Percentiles rank a stretch among this genome's conserved stretches.
Evolutionary conservation across 176 grass and related monocot species (phyloP).

Genomic region (Calamus simplicifolius): DNA sequence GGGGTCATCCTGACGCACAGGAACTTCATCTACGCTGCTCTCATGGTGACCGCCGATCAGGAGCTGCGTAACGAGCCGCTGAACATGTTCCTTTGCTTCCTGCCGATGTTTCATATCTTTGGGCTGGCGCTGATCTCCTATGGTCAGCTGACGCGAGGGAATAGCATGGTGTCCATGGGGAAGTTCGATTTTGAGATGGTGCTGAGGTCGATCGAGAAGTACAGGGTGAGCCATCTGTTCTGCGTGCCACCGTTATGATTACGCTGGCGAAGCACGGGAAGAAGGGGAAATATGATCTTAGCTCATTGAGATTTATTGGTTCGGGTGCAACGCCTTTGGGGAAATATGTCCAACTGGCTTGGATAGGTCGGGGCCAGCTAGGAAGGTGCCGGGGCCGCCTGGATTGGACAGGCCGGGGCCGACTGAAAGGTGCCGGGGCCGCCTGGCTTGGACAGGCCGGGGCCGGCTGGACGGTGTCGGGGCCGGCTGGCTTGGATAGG

Average conservation of each 20-base stretch:
- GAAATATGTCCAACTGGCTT: no score
- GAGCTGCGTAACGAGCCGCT: constrained; percentile 44
- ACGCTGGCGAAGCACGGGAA: constrained; percentile 63
- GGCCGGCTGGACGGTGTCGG: no score
- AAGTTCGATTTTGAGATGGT: constrained; percentile 54
- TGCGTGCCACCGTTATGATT: constrained; percentile 92
- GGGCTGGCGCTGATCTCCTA: constrained; percentile 62
- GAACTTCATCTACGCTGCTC: constrained; percentile 61
- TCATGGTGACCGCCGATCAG: constrained; percentile 58
- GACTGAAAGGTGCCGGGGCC: no score
- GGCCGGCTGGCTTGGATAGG: no score
- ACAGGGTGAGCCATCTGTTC: constrained; percentile 58
- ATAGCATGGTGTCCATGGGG: constrained; percentile 56
- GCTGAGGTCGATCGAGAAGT: constrained; percentile 42
- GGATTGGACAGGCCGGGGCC: no score
- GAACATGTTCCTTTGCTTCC: constrained; percentile 87
- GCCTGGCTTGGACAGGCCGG: no score
- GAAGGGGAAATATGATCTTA: constrained; percentile 57
- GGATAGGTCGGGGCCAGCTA: no score
- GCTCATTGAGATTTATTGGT: constrained; percentile 54
- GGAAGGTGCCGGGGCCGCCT: no score
- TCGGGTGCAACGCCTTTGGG: constrained; percentile 90
- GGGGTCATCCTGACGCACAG: constrained; percentile 82
- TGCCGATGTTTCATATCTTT: constrained; percentile 98
- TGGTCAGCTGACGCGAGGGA: constrained; percentile 64